Base-by-base conservation (phyloP, 106 monocot genomes). In the Triglochin maritima region DNA sequence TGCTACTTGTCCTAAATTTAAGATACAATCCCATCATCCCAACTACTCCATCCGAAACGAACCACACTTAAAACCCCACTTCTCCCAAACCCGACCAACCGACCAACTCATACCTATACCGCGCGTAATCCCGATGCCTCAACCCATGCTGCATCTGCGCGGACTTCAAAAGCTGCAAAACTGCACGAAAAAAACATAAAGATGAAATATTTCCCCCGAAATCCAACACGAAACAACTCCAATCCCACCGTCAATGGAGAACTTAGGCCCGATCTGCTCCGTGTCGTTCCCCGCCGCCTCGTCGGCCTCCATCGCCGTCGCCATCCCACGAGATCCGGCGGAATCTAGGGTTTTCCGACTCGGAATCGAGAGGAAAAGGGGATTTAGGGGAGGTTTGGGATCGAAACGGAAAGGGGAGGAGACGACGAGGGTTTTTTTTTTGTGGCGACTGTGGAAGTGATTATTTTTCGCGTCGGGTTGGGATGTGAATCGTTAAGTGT, bases 121-220 rank as follows among this genome's bases (percentile, higher is more conserved):
- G 83, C 62, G 96, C 86, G 74, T 98, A 98, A 46, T 98, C 91
- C 42, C 88, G 74, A 47, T 88, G 96, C 53, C 88, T 73, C 71
- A 98, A 74, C 4, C 96, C 96, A 57, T 98, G 96, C 76, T 88
- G 91, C 86, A 91, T 88, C 80, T 98, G 96, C 50, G 96, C 80
- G 1, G 91, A 81, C 59, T 86, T 91, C 59, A 98, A 70, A 9
- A 92, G 83, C 79, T 86, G 78, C 81, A 91, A 70, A 47, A 98
- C 96, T 98, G 80, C 62, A 68, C 11, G 6, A 74, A 17, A 44
- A 72, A 43, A 48, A 1, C 58, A 2, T 62, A 14, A 64, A 58
- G 50, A 57, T 17, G 42, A 57, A 17, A 56, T 12, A 2, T 49
- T 48, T 57, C 3, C 6, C 41, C 7, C 17, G 10, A 4, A 42